Evolutionary conservation across 176 grass and related monocot species (phyloP).

Genomic region (Aegilops longissima): DNA sequence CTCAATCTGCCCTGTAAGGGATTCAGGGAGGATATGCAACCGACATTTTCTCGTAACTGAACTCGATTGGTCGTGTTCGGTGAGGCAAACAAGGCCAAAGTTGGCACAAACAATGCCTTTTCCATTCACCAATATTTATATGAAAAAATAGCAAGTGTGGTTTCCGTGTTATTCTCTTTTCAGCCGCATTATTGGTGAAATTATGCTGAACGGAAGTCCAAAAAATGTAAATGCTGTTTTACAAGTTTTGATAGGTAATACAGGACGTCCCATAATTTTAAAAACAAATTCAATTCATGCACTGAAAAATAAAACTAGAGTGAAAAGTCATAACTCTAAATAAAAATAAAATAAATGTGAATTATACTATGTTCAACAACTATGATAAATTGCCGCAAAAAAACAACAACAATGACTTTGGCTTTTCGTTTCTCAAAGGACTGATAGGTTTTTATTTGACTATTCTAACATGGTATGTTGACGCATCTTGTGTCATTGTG

Average conservation of each 20-base stretch:
- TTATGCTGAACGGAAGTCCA: not conserved
- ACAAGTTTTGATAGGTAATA: not conserved
- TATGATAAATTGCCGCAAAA: not conserved
- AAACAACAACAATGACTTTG: not conserved
- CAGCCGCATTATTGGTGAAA: not conserved
- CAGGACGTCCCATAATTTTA: not conserved
- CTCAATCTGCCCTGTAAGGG: not conserved
- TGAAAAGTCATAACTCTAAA: not conserved
- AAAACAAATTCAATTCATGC: not conserved
- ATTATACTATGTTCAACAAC: not conserved
- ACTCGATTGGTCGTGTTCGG: not conserved
- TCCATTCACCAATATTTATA: not conserved
- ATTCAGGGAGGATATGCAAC: too few species aligned
- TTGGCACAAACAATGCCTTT: not conserved
- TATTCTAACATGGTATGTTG: not conserved
- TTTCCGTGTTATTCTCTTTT: not conserved
- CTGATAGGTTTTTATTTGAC: not conserved
- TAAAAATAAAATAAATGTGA: not conserved
- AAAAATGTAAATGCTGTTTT: not conserved
- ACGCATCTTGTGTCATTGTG: not conserved
- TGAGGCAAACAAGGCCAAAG: not conserved
- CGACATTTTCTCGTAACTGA: too few species aligned
- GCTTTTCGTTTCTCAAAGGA: not conserved
- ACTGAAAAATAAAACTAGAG: not conserved
- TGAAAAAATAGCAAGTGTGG: not conserved